phyloP scores from a whole-genome alignment of 2,329 filamentous ascomycete species.

The Didymella arachidicola region DNA sequence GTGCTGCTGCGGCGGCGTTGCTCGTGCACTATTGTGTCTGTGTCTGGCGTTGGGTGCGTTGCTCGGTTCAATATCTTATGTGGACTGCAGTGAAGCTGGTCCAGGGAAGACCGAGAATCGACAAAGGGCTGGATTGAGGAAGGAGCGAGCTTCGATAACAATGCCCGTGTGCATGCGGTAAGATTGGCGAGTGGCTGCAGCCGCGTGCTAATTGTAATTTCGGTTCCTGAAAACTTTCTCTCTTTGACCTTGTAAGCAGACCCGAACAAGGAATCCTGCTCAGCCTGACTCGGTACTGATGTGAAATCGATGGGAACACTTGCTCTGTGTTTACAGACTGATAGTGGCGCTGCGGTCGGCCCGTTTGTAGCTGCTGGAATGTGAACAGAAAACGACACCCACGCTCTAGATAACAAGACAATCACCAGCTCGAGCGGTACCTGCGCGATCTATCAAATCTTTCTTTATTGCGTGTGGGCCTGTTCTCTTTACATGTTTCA shows the following conservation, averaged over 20 bases:
- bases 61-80: no score
- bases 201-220: not conserved
- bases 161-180: not conserved
- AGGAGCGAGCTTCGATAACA: not conserved
- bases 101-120: no score
- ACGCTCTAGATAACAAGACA: not conserved
- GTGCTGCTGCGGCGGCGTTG: no score
- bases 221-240: not conserved
- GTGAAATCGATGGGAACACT: no score
- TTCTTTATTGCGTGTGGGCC: slow-evolving; percentile 1
- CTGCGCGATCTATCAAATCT: not conserved
- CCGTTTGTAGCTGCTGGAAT: not conserved
- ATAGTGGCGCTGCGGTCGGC: not conserved
- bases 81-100: no score
- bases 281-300: no score
- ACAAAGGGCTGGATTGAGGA: not conserved
- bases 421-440: no score
- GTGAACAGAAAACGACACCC: not conserved
- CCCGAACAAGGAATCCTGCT: not conserved
- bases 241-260: not conserved
- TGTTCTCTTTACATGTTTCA: not conserved
- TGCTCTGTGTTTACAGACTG: not conserved
- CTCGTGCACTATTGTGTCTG: no score
- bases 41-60: no score
- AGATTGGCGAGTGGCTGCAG: not conserved